These are phyloP conservation scores for Polymyxa betae DNA, from an alignment of 208 protist species.

Conservation along the genomic window DNA sequence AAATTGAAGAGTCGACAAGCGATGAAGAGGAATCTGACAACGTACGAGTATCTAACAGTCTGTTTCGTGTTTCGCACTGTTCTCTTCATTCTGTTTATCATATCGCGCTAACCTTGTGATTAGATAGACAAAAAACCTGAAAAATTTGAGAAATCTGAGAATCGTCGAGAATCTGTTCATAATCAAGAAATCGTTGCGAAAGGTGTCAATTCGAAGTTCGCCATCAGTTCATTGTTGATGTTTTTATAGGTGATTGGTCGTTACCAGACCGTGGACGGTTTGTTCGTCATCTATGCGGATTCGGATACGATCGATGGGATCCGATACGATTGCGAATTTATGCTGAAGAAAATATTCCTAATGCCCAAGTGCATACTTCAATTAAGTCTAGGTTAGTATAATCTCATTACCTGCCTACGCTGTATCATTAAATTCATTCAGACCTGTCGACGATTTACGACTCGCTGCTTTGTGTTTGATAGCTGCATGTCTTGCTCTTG, in stretches of 20 bases:
- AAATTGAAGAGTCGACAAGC: no score
- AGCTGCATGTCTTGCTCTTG: background rate
- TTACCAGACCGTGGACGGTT: background rate
- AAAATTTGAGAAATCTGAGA: background rate
- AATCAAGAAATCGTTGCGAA: background rate
- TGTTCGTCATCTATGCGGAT: background rate
- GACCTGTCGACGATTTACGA: conserved; percentile 4
- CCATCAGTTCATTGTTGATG: background rate
- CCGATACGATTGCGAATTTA: background rate
- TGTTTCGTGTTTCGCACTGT: background rate
- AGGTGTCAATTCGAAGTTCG: background rate
- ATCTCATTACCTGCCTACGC: background rate
- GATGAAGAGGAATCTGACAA: no score
- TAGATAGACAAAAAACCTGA: background rate
- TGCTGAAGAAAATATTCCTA: background rate
- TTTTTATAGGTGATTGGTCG: background rate
- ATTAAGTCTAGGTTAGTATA: background rate
- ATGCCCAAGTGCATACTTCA: background rate
- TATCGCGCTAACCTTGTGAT: background rate
- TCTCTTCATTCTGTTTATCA: background rate
- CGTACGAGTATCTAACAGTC: no score
- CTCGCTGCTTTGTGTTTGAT: background rate
- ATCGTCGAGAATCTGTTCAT: background rate
- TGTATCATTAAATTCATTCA: background rate
- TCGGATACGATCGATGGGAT: conserved; percentile 34